phyloP scores from a whole-genome alignment of 2,329 filamentous ascomycete genomes.

The Plenodomus tracheiphilus region DNA sequence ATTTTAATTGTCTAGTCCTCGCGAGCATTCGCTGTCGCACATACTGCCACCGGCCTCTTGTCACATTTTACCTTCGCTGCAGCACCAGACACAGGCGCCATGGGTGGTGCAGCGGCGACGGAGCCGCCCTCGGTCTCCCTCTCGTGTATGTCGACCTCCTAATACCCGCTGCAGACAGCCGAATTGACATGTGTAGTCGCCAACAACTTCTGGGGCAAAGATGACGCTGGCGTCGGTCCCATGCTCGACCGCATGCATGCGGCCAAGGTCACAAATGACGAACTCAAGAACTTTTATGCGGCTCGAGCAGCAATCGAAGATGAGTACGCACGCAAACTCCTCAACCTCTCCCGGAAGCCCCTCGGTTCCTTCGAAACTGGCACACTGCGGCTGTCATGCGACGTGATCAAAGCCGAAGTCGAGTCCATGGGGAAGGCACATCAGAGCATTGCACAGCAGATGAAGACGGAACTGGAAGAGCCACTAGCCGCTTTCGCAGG shows the following conservation, averaged over 20 bases:
- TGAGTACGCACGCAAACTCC: conserved; percentile 88
- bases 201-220: conserved; percentile 99
- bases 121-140: conserved; percentile 68
- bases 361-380: conserved; percentile 87
- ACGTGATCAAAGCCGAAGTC: conserved; percentile 84
- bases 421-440: conserved; percentile 95
- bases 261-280: conserved; percentile 87
- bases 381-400: conserved; percentile 79
- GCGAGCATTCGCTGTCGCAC: conserved; percentile 18
- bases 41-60: conserved; percentile 10
- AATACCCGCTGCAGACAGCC: neutral
- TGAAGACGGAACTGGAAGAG: conserved; percentile 95
- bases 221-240: conserved; percentile 91
- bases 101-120: conserved; percentile 62
- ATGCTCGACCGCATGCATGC: conserved; percentile 92
- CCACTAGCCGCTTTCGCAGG: conserved; percentile 88
- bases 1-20: conserved; percentile 22
- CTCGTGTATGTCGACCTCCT: conserved; percentile 60
- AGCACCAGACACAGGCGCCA: conserved; percentile 45
- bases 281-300: conserved; percentile 87
- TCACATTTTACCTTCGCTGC: conserved; percentile 24
- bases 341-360: conserved; percentile 83
- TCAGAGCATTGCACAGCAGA: conserved; percentile 84
- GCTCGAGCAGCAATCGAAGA: conserved; percentile 94
- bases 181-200: conserved; percentile 70